A percentile compares a stretch with the other conserved stretches of the same genome.
Conservation (phyloP, 192 early-diverging fungal genomes). For the Rhizoclosmatium globosum region DNA sequence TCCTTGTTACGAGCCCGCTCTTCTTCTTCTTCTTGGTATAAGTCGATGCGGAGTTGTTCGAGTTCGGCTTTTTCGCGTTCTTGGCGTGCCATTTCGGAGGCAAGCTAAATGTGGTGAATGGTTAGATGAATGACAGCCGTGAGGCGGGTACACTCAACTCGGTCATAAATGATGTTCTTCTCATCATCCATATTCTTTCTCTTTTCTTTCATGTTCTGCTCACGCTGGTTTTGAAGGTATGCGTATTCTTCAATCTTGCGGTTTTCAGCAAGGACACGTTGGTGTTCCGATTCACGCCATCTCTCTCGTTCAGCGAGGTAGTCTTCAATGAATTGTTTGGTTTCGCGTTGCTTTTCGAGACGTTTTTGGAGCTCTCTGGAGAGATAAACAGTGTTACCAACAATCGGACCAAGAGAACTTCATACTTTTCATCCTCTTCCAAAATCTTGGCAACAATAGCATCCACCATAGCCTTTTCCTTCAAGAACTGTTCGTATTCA, state of each 20-base stretch:
- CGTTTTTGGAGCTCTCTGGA: conserved; percentile 53
- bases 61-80: conserved; percentile 59
- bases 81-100: conserved; percentile 56
- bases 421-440: conserved; percentile 62
- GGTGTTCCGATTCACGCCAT: conserved; percentile 52
- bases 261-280: conserved; percentile 57
- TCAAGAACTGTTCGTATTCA: conserved; percentile 65
- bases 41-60: conserved; percentile 63
- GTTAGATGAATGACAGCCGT: no score
- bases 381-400: not conserved
- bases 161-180: conserved; percentile 60
- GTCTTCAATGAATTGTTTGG: conserved; percentile 63
- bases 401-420: not conserved
- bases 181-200: conserved; percentile 53
- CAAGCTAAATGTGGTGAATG: conserved; percentile 43
- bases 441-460: conserved; percentile 59
- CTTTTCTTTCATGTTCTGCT: conserved; percentile 45
- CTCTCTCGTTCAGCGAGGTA: conserved; percentile 56
- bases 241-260: conserved; percentile 60
- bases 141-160: conserved; percentile 25
- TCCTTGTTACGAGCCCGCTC: conserved; percentile 50
- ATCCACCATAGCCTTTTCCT: conserved; percentile 71
- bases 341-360: conserved; percentile 63
- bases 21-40: conserved; percentile 66
- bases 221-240: conserved; percentile 47